Evolutionary conservation across 179 eudicot genomes (phyloP).

Genomic region (Gypsophila paniculata): DNA sequence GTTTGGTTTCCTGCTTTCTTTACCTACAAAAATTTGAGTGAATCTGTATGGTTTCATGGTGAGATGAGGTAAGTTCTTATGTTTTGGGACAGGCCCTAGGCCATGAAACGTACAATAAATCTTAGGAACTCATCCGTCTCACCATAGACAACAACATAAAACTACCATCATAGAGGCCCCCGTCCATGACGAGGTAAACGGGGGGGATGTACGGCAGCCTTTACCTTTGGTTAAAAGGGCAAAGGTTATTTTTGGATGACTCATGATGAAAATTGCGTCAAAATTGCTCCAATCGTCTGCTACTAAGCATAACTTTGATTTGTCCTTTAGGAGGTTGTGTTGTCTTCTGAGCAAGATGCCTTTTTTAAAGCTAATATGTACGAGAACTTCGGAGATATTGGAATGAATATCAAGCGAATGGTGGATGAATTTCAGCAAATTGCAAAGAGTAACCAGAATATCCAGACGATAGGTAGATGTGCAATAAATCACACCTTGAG

Average conservation of each 20-base stretch:
- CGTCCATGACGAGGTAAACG: neutral
- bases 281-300: too few species aligned
- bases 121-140: neutral
- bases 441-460: conserved; percentile 83
- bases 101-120: neutral
- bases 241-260: neutral
- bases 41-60: neutral
- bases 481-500: neutral
- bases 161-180: neutral
- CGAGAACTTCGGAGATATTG: conserved; percentile 89
- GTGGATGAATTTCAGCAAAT: conserved; percentile 93
- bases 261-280: neutral
- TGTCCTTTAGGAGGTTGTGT: conserved; percentile 65
- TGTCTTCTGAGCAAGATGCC: conserved; percentile 86
- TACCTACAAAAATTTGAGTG: too few species aligned
- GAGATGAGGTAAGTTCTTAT: conserved; percentile 6
- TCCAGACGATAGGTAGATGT: conserved; percentile 77
- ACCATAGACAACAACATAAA: neutral
- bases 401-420: conserved; percentile 83
- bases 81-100: neutral
- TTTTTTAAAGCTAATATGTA: conserved; percentile 87
- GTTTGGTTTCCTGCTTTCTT: conserved; percentile 9
- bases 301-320: conserved; percentile 3
- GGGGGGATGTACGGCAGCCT: too few species aligned
- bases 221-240: too few species aligned